Evolutionary conservation across 441 rosid species (phyloP).

Genomic region (Pelargonium fulgidum): DNA sequence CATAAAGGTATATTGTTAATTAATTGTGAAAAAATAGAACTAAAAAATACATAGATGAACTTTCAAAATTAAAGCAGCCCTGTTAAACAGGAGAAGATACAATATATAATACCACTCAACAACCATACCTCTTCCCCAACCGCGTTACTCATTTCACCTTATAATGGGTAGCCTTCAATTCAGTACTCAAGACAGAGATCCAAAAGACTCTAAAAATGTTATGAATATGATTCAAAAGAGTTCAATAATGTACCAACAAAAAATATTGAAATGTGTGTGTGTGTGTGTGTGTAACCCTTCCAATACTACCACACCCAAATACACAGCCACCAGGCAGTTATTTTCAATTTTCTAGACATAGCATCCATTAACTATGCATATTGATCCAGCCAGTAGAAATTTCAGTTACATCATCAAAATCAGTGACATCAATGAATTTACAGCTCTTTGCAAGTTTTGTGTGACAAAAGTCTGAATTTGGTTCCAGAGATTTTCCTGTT

Average conservation of each 20-base stretch:
- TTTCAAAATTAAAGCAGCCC: not conserved
- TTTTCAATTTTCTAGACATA: not conserved
- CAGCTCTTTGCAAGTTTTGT: not conserved
- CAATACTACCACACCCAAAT: not conserved
- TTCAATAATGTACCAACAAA: not conserved
- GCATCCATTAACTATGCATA: not conserved
- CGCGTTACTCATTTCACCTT: not conserved
- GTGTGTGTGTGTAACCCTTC: not conserved
- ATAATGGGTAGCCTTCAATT: not conserved
- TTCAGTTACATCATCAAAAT: not conserved
- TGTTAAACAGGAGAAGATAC: not conserved
- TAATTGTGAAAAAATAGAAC: not conserved
- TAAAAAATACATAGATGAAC: slow-evolving; percentile 2
- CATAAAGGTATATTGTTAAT: not conserved
- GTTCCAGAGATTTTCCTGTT: not conserved
- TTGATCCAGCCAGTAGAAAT: not conserved
- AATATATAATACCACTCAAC: not conserved
- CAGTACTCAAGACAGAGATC: not conserved
- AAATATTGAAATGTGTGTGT: not conserved
- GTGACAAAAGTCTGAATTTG: not conserved
- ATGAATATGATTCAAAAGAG: not conserved
- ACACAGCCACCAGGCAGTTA: not conserved
- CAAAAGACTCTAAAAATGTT: not conserved
- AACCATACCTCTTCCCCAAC: not conserved
- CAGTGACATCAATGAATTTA: slow-evolving; percentile 1